A percentile compares a stretch with the other conserved stretches of the same genome.
Conservation (phyloP, 1,139 yeast species). For the Keqinozyma sinolaborantium region DNA sequence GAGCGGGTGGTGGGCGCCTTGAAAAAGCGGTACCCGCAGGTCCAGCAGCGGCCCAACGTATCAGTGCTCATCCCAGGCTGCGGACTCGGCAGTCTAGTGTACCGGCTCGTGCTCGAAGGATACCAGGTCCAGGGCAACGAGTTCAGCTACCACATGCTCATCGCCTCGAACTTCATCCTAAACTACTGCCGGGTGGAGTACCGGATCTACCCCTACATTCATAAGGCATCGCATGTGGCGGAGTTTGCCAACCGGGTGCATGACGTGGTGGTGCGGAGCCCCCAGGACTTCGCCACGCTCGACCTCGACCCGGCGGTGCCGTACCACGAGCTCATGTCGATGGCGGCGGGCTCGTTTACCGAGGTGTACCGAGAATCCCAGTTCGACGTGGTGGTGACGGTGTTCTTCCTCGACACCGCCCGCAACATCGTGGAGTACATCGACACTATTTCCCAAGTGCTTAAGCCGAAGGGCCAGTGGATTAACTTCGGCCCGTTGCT, state of each 20-base stretch:
- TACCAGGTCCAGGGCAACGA: slow-evolving; percentile 85
- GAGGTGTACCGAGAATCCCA: slow-evolving; percentile 62
- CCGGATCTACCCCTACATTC: slow-evolving; percentile 53
- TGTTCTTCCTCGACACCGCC: slow-evolving; percentile 81
- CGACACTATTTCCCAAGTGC: slow-evolving; percentile 49
- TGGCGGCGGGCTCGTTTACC: slow-evolving; percentile 77
- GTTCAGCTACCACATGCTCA: slow-evolving; percentile 75
- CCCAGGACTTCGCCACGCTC: slow-evolving; percentile 46
- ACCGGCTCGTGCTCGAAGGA: slow-evolving; percentile 65
- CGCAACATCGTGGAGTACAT: slow-evolving; percentile 69
- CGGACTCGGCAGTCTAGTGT: slow-evolving; percentile 77
- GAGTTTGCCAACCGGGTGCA: slow-evolving; percentile 45
- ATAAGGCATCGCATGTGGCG: slow-evolving; percentile 45
- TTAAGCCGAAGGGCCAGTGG: slow-evolving; percentile 65
- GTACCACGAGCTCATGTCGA: slow-evolving; percentile 59
- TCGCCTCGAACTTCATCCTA: slow-evolving; percentile 61
- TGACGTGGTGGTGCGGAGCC: slow-evolving; percentile 39
- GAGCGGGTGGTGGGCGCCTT: slow-evolving; percentile 45
- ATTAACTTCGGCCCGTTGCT: slow-evolving; percentile 80
- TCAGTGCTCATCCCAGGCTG: slow-evolving; percentile 76
- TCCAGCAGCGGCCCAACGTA: slow-evolving; percentile 30
- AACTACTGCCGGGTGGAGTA: slow-evolving; percentile 45
- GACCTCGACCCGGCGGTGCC: slow-evolving; percentile 37
- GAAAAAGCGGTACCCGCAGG: slow-evolving; percentile 39
- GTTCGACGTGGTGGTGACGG: slow-evolving; percentile 61